Base-by-base conservation (phyloP, 2,329 filamentous ascomycete species). In the Boeremia lycopersici region DNA sequence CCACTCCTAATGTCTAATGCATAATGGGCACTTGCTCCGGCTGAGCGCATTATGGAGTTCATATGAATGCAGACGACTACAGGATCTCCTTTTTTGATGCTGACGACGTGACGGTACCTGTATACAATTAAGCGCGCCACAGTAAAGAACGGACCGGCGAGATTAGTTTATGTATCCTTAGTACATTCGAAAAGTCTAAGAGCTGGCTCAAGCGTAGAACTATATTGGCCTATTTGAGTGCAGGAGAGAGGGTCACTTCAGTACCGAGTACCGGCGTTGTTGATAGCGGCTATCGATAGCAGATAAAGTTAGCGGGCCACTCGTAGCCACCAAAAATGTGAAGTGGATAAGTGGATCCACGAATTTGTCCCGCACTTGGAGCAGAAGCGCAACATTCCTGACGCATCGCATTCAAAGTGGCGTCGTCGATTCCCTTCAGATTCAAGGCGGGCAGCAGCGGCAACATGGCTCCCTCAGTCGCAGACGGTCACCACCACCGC, bases 401-500 rank as follows among this genome's bases (percentile, higher is more conserved):
- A 55, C 54, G 51, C 30, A 42, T 40, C 49, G 46, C 48, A 49
- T 48, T 57, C 68, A 74, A 67, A 57, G 60, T 75, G 72, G 72
- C 71, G 63, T 73, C 71, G 44, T 73, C 71, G 49, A 68, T 76
- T 56, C 91, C 93, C 3, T 96, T 89, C 72, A 84, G 93, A 78
- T 96, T 96, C 79, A 96, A 96, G 82, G 90, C 89, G 75, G 89
- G 89, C 73, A 76, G 76, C 63, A 76, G 71, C 59, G 76, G 77
- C 68, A 77, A 73, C 64, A 95, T 95, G 90, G 87, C 90, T 71
- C 84, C 86, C 77, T 53, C 50, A 33, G 50, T 53, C 10, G 81
- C 82, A 60, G 60, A 63, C 28, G 76, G 80, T 64, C 91, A 98
- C 77, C 93, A 93, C 72, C 95, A 99, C 77, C 86, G 93, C 75